Percentiles rank a stretch among this genome's conserved stretches.
These are phyloP conservation scores for Coniochaeta sp. DNA, from an alignment of 2,329 filamentous ascomycete species.

Conservation along the genomic window DNA sequence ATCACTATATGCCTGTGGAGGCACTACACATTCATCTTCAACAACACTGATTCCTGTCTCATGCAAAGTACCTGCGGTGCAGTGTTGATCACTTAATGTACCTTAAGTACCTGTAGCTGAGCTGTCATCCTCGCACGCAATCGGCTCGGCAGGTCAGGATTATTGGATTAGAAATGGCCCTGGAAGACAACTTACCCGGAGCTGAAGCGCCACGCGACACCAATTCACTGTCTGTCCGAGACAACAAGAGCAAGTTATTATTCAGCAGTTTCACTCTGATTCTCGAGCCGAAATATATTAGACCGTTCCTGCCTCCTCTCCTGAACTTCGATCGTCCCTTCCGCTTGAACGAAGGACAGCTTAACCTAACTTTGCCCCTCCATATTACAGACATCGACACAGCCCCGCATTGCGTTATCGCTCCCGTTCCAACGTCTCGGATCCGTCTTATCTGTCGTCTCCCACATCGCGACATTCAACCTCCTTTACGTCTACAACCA, in stretches of 20 bases:
- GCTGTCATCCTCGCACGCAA: neutral
- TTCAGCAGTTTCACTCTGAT: neutral
- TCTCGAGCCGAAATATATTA: neutral
- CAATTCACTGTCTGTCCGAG: neutral
- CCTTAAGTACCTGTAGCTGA: too few relatives aligned
- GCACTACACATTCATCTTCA: too few relatives aligned
- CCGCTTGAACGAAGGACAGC: neutral
- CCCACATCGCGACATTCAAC: neutral
- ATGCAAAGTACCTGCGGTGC: neutral
- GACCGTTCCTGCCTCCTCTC: neutral
- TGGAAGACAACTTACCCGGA: neutral
- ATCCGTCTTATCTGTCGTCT: neutral
- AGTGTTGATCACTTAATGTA: neutral
- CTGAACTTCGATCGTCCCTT: neutral
- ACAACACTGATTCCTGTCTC: too few relatives aligned
- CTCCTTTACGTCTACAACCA: neutral
- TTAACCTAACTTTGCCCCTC: conserved; percentile 1
- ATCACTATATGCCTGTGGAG: neutral
- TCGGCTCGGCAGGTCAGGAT: neutral
- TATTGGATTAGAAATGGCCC: conserved; percentile 1
- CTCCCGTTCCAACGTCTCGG: neutral
- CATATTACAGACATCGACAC: neutral
- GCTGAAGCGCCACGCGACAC: neutral
- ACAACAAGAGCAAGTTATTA: neutral
- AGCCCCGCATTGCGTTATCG: neutral